Evolutionary conservation across 192 early-diverging fungal genomes (phyloP), one percentile per base, ranked within the genome.

Genomic region (Fimicolochytrium jonesii): DNA sequence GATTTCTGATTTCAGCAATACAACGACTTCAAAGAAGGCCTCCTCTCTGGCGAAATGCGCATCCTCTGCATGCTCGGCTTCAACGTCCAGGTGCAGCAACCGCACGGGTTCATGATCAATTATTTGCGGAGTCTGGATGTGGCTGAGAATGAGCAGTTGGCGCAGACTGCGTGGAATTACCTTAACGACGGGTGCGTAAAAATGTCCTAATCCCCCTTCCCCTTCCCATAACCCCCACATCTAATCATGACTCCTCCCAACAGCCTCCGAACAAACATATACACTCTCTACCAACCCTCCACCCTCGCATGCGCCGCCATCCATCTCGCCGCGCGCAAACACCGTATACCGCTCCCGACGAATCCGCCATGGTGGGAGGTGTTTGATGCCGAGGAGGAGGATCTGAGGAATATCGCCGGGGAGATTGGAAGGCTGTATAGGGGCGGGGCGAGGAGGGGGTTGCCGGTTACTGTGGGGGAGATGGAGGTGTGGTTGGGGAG

Each of bases 101-200:
- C 97, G n/a, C 94, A 99, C 69, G 89, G 89, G 18, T 83, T 93
- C 49, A 86, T 99, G 85, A 83, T 96, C 56, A 95, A 95, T 62
- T 99, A 94, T 69, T 64, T 98, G 66, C 85, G 85, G 35, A 82
- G 87, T 25, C 73, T 99, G 35, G 88, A 85, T 28, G 59, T 94
- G 41, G 84, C 81, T 6, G 85, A 85, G 9, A 85, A 95, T 59
- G 77, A 84, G 10, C 76, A 61, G 9, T 69, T 99, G n/a, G 82
- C 88, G 5, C 92, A 93, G 59, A 75, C 79, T 23, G 90, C 94
- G 13, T 97, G 94, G 94, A 92, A 93, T 61, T 95, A 90, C 70
- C 64, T 97, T 46, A 97, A 99, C 72, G 97, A 99, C 64, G 68
- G 87, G 81, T 85, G 73, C 56, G 74, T 45, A n/a, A n/a, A n/a